Evolutionary conservation across 2,329 filamentous ascomycete genomes (phyloP).

Genomic region (Hymenoscyphus scutula): DNA sequence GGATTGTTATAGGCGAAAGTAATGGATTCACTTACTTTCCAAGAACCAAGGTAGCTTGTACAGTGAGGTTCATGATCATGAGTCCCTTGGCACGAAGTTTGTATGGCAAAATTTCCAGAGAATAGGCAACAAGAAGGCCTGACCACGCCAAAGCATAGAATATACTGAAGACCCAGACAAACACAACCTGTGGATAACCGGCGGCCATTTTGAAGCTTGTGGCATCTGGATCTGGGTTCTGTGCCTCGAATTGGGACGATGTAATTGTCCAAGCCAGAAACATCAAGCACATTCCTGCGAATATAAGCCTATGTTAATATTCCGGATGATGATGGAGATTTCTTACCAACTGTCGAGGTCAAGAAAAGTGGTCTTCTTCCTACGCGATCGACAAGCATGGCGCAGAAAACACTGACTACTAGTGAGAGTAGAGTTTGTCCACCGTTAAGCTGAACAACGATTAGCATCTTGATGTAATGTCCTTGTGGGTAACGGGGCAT

Average conservation of each 20-base stretch:
- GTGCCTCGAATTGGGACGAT: conserved; percentile 43
- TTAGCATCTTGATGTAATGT: conserved; percentile 36
- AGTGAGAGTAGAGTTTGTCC: conserved; percentile 42
- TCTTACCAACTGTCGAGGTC: conserved; percentile 23
- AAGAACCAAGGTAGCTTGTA: conserved; percentile 60
- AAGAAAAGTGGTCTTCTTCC: conserved; percentile 58
- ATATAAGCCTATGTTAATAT: not conserved
- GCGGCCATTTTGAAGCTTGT: conserved; percentile 33
- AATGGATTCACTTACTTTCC: conserved; percentile 49
- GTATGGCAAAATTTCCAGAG: conserved; percentile 51
- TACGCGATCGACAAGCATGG: conserved; percentile 53
- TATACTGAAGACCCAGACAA: conserved; percentile 49
- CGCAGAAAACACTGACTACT: conserved; percentile 54
- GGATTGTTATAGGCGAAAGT: not conserved
- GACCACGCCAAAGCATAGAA: conserved; percentile 58
- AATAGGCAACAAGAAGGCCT: conserved; percentile 54
- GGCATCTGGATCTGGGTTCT: conserved; percentile 28
- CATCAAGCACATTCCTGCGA: conserved; percentile 40
- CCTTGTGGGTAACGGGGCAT: conserved; percentile 38
- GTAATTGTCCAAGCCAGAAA: conserved; percentile 51
- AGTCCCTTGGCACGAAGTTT: conserved; percentile 43
- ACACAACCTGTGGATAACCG: conserved; percentile 43
- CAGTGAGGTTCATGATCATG: conserved; percentile 63
- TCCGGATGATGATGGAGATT: not conserved
- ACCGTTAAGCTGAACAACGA: conserved; percentile 34